Percentiles rank a stretch among this genome's conserved stretches.
Conservation (phyloP, 2,329 filamentous ascomycete species). For the Graphiopsis chlorocephala region DNA sequence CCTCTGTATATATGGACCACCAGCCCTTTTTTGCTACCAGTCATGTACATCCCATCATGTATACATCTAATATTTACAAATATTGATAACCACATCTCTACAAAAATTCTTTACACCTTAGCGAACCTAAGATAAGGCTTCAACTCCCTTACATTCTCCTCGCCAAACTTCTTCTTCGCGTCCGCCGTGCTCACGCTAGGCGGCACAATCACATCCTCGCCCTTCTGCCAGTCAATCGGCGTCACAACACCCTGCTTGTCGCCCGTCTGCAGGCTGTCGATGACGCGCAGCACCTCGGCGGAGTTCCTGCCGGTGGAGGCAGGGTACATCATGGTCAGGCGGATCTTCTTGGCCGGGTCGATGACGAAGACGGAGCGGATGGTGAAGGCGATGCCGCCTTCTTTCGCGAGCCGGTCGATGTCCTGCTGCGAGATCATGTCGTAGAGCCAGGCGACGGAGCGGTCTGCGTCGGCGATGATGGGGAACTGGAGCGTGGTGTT, state of each 20-base stretch:
- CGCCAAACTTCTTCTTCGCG: slow-evolving; percentile 82
- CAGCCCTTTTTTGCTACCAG: not conserved
- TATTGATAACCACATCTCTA: not conserved
- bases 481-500: slow-evolving; percentile 47
- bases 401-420: slow-evolving; percentile 34
- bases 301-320: slow-evolving; percentile 74
- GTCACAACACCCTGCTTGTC: slow-evolving; percentile 71
- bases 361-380: slow-evolving; percentile 95
- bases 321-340: slow-evolving; percentile 88
- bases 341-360: slow-evolving; percentile 89
- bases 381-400: slow-evolving; percentile 70
- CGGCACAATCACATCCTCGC: slow-evolving; percentile 90
- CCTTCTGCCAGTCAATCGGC: slow-evolving; percentile 85
- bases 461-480: slow-evolving; percentile 51
- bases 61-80: not conserved
- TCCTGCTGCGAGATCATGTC: slow-evolving; percentile 45
- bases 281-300: slow-evolving; percentile 56
- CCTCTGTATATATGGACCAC: not conserved
- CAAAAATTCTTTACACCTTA: slow-evolving; percentile 28
- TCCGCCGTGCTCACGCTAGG: slow-evolving; percentile 78
- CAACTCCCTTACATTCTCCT: slow-evolving; percentile 55
- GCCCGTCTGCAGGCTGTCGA: slow-evolving; percentile 61
- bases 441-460: slow-evolving; percentile 48
- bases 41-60: not conserved
- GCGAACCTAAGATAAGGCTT: slow-evolving; percentile 74